Evolutionary conservation across 352 stramenopile genomes (phyloP), one percentile per base, ranked within the genome.

Genomic region (Thalassiosira hispida): DNA sequence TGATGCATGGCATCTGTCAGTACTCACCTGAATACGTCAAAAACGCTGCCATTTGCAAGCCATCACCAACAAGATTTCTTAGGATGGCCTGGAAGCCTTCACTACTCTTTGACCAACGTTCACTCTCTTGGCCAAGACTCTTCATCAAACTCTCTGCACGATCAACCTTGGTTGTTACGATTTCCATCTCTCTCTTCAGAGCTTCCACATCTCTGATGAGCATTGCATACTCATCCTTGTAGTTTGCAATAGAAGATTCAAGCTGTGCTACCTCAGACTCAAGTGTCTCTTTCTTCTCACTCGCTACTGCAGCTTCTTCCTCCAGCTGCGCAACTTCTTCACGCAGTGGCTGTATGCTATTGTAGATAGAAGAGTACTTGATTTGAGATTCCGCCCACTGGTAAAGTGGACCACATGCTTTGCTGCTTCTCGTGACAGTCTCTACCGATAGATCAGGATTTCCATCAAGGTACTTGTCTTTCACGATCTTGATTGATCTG

Each of bases 371-470:
- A 14, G 96, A 98, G 87, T 99, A 99, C 74, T 97, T 97, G 8
- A 99, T 93, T 85, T 99, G 97, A 59, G 96, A 99, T 31, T 96
- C 90, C 49, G 98, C 96, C 98, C 98, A 99, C 80, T 98, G 97
- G 86, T 98, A 99, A 14, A 99, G 91, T 29, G 98, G 98, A 33
- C 98, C 98, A 82, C 98, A 99, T 18, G 98, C 98, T 72, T 90
- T 93, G 64, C 87, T 93, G 66, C 84, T 92, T 53, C 88, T 86
- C 53, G 61, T 92, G 0, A 95, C 91, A 70, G 63, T 87, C 61
- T 94, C 87, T 18, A 84, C 74, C 9, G 79, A 89, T 5, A 95
- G 76, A 51, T 92, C 89, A 89, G 85, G 53, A 95, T 98, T 91
- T 87, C 90, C 90, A 73, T 92, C 94, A 1, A 99, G 89, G 79